These are phyloP conservation scores for Penstemon newberryi DNA, from an alignment of 257 asterid species.

Conservation along the genomic window DNA sequence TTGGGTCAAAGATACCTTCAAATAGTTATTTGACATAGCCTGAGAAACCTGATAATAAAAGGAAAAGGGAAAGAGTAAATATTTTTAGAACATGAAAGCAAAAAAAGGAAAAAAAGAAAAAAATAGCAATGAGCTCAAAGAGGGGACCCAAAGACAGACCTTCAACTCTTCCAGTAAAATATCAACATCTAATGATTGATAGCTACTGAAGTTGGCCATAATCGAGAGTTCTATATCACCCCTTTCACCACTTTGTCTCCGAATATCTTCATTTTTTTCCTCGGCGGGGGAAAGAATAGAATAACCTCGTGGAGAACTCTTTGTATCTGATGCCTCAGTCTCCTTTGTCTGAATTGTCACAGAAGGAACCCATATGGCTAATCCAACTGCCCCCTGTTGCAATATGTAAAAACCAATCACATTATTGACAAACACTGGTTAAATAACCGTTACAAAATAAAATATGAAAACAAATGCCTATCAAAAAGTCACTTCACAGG, in stretches of 20 bases:
- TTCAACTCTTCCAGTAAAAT: slow-evolving; percentile 67
- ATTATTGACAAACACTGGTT: slow-evolving; percentile 5
- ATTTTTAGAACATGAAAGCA: slow-evolving; percentile 8
- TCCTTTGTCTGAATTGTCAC: slow-evolving; percentile 80
- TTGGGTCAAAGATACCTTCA: slow-evolving; percentile 60
- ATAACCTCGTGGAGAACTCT: slow-evolving; percentile 58
- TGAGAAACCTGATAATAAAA: slow-evolving; percentile 68
- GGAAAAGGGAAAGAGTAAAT: slow-evolving; percentile 16
- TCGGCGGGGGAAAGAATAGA: slow-evolving; percentile 62
- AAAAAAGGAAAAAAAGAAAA: slow-evolving; percentile 5
- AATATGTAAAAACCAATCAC: slow-evolving; percentile 21
- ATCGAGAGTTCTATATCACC: slow-evolving; percentile 69
- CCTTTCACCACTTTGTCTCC: slow-evolving; percentile 54
- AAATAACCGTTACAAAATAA: slow-evolving; percentile 11
- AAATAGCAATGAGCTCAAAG: slow-evolving; percentile 11
- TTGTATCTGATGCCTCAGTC: slow-evolving; percentile 49
- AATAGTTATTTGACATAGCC: slow-evolving; percentile 70
- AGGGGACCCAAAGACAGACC: slow-evolving; percentile 43
- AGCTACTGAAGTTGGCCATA: slow-evolving; percentile 42
- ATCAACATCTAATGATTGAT: slow-evolving; percentile 53
- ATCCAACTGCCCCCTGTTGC: slow-evolving; percentile 97
- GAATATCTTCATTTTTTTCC: slow-evolving; percentile 45
- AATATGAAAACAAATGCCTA: slow-evolving; percentile 1
- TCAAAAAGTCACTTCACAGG: background rate
- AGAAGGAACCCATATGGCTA: slow-evolving; percentile 99